Evolutionary conservation across 371 early-diverging fungal species (phyloP), one percentile per base, ranked within the genome.

Genomic region (Rhizopus microsporus): DNA sequence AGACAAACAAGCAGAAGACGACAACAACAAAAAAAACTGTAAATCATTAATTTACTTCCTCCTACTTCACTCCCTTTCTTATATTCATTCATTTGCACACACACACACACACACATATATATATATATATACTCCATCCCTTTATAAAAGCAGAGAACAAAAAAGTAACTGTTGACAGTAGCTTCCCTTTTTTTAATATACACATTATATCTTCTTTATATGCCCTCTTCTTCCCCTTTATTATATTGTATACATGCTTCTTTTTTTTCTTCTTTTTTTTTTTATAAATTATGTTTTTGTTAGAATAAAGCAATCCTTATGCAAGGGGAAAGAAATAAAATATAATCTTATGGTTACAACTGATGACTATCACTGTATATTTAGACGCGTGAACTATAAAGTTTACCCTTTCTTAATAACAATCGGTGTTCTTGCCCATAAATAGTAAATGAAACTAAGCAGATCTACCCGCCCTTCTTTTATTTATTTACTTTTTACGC

Each of bases 1-100:
- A 81, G 75, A 45, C 46, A 59, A 51, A 54, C 65, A 15, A 72
- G 75, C 7, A 68, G 65, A 57, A 62, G 69, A 62, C 57, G 65
- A 4, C 30, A 63, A 56, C 45, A 68, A 74, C 32, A 45, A 71
- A 31, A 65, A 62, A 62, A 56, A 8, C n/a, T 9, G 32, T 13
- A 42, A 42, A 42, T 37, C 16, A 38, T 5, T 23, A 29, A 52
- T 17, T 15, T 40, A 30, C 32, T 40, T 39, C 38, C 29, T 31
- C 33, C 31, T 34, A 13, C 15, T 29, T 16, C 17, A 4, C n/a
- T 30, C 32, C 9, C n/a, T n/a, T 42, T 23, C 15, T 34, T 48
- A 33, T 15, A 15, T 32, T 35, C 4, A 12, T 31, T 6, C 40
- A 23, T 57, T 13, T 30, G 32, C 31, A 42, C 9, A 40, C n/a